These are phyloP conservation scores for Teratosphaeriaceae sp. DNA, from an alignment of 2,329 filamentous ascomycete species.

Conservation along the genomic window DNA sequence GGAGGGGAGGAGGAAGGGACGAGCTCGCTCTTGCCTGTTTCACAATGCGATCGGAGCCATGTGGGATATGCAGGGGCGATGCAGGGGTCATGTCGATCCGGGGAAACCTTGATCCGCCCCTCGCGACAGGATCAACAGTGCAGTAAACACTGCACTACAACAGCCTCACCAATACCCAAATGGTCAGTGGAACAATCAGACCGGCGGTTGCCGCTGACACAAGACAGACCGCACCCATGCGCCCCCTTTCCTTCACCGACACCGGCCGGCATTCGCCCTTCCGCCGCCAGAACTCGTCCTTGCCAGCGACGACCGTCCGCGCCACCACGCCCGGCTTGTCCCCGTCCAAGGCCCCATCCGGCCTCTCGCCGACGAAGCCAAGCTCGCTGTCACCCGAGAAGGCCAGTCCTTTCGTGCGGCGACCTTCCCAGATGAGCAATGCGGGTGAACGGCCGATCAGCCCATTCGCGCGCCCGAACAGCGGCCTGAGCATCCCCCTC, in stretches of 20 bases:
- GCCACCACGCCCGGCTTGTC: slow-evolving; percentile 35
- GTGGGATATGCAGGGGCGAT: too few species aligned
- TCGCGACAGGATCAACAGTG: background rate
- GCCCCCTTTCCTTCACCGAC: slow-evolving; percentile 9
- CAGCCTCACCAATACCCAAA: too few species aligned
- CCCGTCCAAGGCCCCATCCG: slow-evolving; percentile 29
- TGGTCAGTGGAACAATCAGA: too few species aligned
- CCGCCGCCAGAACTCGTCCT: slow-evolving; percentile 26
- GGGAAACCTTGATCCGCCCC: too few species aligned
- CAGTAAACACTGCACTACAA: too few species aligned
- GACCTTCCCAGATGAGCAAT: slow-evolving; percentile 28
- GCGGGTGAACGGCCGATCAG: slow-evolving; percentile 25
- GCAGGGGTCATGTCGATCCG: too few species aligned
- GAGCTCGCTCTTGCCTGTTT: too few species aligned
- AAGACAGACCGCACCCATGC: background rate
- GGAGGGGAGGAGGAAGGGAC: too few species aligned
- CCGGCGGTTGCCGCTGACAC: too few species aligned
- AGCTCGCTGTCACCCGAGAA: slow-evolving; percentile 26
- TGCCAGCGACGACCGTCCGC: slow-evolving; percentile 18
- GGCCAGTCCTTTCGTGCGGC: slow-evolving; percentile 28
- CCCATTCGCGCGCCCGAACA: slow-evolving; percentile 29
- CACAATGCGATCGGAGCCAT: too few species aligned
- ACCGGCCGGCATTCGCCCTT: slow-evolving; percentile 29
- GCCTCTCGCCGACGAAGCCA: slow-evolving; percentile 20
- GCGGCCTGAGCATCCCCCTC: slow-evolving; percentile 22